A percentile compares a stretch with the other conserved stretches of the same genome.
Evolutionary conservation across 768 basidiomycete genomes (phyloP).

Genomic region (Nevesoporus exiguus): DNA sequence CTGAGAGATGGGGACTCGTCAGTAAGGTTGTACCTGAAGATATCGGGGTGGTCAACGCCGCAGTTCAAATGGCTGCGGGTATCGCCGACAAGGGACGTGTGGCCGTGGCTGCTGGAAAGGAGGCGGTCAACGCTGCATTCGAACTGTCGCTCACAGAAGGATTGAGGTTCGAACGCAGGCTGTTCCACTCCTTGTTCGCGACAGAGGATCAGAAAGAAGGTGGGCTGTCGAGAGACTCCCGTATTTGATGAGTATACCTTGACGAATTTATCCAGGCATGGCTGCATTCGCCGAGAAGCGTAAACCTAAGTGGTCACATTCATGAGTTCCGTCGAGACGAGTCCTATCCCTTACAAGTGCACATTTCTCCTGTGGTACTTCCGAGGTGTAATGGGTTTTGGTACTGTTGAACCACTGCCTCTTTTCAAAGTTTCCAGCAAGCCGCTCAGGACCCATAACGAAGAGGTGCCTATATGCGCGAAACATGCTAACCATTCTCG

Average conservation of each 20-base stretch:
- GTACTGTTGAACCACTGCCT: neutral
- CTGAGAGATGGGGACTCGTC: constrained; percentile 84
- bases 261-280: constrained; percentile 64
- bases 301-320: constrained; percentile 75
- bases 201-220: constrained; percentile 96
- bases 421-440: neutral
- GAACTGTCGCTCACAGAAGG: constrained; percentile 83
- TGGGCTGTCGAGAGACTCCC: constrained; percentile 32
- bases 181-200: constrained; percentile 91
- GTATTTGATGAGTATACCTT: neutral
- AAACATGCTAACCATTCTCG: too few relatives aligned
- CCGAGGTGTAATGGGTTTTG: neutral
- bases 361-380: neutral
- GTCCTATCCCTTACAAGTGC: neutral
- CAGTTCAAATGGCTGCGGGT: constrained; percentile 69
- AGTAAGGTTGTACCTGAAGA: constrained; percentile 75
- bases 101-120: constrained; percentile 85
- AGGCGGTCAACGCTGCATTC: constrained; percentile 91
- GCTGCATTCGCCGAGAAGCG: constrained; percentile 91
- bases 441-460: too few relatives aligned
- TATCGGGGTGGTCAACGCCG: constrained; percentile 84
- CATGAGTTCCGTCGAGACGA: constrained; percentile 11
- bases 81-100: constrained; percentile 83
- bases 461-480: neutral
- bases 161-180: constrained; percentile 77